These are phyloP conservation scores for Ramaria sp. DNA, from an alignment of 768 basidiomycete species.

Conservation along the genomic window DNA sequence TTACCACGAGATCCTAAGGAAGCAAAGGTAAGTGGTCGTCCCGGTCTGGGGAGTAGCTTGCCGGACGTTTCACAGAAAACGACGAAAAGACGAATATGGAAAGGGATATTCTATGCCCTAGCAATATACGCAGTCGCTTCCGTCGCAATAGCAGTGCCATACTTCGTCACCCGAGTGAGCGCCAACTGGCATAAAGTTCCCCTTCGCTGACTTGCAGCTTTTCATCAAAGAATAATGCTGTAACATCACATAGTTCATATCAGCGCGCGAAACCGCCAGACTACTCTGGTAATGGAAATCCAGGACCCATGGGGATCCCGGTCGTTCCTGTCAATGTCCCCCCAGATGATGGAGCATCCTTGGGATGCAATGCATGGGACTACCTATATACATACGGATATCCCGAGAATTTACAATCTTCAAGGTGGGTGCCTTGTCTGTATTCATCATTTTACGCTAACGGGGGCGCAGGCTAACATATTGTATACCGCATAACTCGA, in stretches of 20 bases:
- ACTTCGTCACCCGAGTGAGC: conserved; percentile 5
- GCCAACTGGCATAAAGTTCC: background rate
- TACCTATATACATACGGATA: background rate
- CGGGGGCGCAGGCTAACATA: background rate
- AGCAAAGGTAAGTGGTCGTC: background rate
- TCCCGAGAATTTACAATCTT: conserved; percentile 1
- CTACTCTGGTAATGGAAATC: background rate
- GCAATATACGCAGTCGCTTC: conserved; percentile 4
- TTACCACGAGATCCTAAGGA: background rate
- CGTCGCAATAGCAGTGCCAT: conserved; percentile 5
- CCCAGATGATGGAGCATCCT: background rate
- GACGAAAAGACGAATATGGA: background rate
- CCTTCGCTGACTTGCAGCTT: background rate
- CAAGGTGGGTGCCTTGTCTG: background rate
- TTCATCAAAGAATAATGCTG: background rate
- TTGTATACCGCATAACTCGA: conserved; percentile 1
- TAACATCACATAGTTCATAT: background rate
- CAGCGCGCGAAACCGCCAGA: conserved; percentile 1
- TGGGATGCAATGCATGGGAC: conserved; percentile 6
- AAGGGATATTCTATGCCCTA: background rate
- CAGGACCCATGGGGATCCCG: background rate
- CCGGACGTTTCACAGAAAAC: background rate
- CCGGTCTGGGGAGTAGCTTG: too few relatives aligned
- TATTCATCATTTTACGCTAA: background rate
- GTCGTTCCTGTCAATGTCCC: background rate